Evolutionary conservation across 805 yeast genomes (phyloP), one percentile per base, ranked within the genome.

Genomic region (Spathaspora boniae): DNA sequence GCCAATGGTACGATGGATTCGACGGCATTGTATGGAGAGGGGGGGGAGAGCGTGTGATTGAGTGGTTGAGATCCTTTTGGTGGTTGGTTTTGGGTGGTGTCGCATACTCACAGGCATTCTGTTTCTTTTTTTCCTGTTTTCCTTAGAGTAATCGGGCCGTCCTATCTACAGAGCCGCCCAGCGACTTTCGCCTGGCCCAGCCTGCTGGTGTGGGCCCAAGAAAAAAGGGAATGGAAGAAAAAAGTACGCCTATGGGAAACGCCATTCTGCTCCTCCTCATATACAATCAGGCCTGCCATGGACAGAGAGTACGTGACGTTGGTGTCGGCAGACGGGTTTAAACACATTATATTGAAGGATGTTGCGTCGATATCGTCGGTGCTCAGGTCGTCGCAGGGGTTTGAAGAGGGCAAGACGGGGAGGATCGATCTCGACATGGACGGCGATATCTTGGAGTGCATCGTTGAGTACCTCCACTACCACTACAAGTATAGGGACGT

Each of bases 381-480:
- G 30, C 51, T 82, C 23, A 43, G 72, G 69, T 80, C 34, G 76
- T 58, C 67, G 2, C 69, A 65, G 34, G 71, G 68, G 14, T 68
- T 68, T 74, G 64, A 76, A 62, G 63, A 95, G 76, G 66, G 77
- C 71, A 24, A 70, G 65, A 44, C 79, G 58, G 48, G 83, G 62
- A 66, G 65, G 29, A 77, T 87, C 29, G 63, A 55, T 68, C 68
- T 48, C 35, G 86, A 82, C 42, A 76, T 88, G 58, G 84, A 83
- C 40, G 82, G 85, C 0, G 74, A 73, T 22, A 70, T 88, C 15
- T 62, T 93, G 29, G 84, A 79, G 43, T 85, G 86, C 48, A 80
- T 91, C 8, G 82, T 86, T 27, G 97, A 91, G 48, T 91, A 93
- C 48, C 60, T 91, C 22, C 80, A 84, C 53, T 89, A 85, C 53